Percentiles rank a stretch among this genome's conserved stretches.
phyloP scores from a whole-genome alignment of 768 basidiomycete species.

The Phaffia australis region DNA sequence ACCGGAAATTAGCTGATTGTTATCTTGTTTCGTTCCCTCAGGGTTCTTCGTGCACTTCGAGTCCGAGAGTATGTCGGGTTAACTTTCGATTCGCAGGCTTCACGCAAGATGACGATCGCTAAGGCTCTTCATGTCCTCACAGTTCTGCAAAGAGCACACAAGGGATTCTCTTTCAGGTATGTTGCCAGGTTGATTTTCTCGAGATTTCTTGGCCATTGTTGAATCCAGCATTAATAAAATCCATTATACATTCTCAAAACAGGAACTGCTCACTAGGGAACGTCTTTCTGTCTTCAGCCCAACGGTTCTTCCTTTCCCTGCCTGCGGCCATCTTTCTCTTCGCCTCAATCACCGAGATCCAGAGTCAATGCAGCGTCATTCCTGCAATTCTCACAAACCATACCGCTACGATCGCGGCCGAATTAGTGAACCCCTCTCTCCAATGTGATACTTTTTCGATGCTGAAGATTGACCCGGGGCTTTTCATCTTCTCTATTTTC shows the following conservation, averaged over 20 bases:
- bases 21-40: slow-evolving; percentile 33
- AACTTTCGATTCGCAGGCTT: not conserved
- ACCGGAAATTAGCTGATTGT: slow-evolving; percentile 1
- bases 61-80: slow-evolving; percentile 45
- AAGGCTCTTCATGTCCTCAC: not conserved
- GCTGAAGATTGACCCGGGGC: not conserved
- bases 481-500: not conserved
- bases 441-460: not conserved
- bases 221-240: too few species aligned
- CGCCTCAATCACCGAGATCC: slow-evolving; percentile 76
- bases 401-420: slow-evolving; percentile 87
- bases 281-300: slow-evolving; percentile 79
- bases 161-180: slow-evolving; percentile 70
- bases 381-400: slow-evolving; percentile 89
- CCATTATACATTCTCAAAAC: slow-evolving; percentile 43
- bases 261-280: slow-evolving; percentile 47
- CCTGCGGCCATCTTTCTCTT: slow-evolving; percentile 91
- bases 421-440: slow-evolving; percentile 48
- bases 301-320: slow-evolving; percentile 79
- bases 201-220: slow-evolving; percentile 22
- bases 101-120: not conserved
- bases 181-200: slow-evolving; percentile 50
- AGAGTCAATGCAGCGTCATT: slow-evolving; percentile 62
- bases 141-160: slow-evolving; percentile 73
- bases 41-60: slow-evolving; percentile 91